A percentile compares a stretch with the other conserved stretches of the same genome.
These are phyloP conservation scores for Viola pubescens DNA, from an alignment of 441 rosid genomes.

Conservation along the genomic window DNA sequence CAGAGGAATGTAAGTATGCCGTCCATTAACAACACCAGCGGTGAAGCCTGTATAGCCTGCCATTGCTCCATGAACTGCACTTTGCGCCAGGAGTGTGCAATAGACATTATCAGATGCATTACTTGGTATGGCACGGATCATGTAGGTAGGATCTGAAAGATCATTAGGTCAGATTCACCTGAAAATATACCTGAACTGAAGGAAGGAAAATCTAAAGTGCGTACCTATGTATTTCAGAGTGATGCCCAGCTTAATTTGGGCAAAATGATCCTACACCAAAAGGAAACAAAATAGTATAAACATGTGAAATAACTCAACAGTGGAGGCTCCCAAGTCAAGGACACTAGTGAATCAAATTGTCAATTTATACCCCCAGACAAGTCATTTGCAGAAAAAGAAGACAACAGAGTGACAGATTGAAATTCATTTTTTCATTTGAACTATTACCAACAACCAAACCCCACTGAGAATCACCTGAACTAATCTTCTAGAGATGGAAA, in stretches of 20 bases:
- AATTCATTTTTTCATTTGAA: too few species aligned
- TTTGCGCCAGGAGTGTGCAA: constrained; percentile 81
- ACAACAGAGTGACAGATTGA: too few species aligned
- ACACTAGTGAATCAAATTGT: too few species aligned
- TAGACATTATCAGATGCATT: constrained; percentile 84
- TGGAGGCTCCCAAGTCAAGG: not conserved
- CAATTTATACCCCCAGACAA: too few species aligned
- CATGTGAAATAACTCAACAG: not conserved
- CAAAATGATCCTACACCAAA: constrained; percentile 54
- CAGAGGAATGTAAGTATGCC: constrained; percentile 70
- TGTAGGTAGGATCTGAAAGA: constrained; percentile 76
- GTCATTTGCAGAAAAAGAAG: too few species aligned
- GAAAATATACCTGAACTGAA: constrained; percentile 6
- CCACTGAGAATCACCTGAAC: not conserved
- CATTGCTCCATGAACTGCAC: constrained; percentile 80
- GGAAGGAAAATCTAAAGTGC: constrained; percentile 2
- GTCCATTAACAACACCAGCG: constrained; percentile 61
- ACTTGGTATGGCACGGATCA: constrained; percentile 75
- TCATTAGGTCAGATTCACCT: constrained; percentile 8
- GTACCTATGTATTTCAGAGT: constrained; percentile 75
- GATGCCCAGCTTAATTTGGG: constrained; percentile 36
- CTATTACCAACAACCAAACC: too few species aligned
- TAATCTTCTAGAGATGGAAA: not conserved
- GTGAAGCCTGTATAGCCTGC: constrained; percentile 76
- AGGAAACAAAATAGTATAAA: not conserved